Evolutionary conservation across 148 eudicot species (phyloP).

Genomic region (Rhododendron henanense): DNA sequence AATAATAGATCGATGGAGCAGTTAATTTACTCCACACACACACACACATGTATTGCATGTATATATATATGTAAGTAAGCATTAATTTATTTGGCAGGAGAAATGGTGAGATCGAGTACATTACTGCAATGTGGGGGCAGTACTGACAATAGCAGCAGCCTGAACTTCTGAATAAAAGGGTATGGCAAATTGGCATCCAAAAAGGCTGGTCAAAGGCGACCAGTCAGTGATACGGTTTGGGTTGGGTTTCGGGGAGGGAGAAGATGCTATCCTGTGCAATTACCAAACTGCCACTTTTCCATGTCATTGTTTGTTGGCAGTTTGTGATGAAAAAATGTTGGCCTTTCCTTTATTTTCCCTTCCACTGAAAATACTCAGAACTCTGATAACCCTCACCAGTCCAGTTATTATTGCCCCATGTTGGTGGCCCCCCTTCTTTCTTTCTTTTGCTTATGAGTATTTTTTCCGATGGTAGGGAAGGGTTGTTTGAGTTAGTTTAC

Average conservation of each 20-base stretch:
- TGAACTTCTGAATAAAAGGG: not conserved
- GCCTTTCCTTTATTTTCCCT: not conserved
- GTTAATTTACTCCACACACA: not conserved
- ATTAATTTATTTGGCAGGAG: not conserved
- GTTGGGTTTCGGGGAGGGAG: no score
- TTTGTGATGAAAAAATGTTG: not conserved
- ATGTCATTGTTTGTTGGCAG: not conserved
- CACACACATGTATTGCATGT: no score
- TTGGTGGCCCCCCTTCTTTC: not conserved
- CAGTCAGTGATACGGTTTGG: not conserved
- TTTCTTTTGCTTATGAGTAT: no score
- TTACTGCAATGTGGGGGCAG: not conserved
- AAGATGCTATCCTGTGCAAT: not conserved
- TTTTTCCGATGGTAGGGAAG: no score
- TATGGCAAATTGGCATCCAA: constrained; percentile 1
- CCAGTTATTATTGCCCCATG: not conserved
- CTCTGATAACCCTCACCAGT: not conserved
- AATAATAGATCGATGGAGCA: not conserved
- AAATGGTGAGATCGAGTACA: not conserved
- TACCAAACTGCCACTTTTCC: not conserved
- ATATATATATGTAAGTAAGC: not conserved
- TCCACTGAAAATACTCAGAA: not conserved
- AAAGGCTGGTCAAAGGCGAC: constrained; percentile 1
- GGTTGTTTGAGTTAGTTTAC: no score
- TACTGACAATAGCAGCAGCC: not conserved